Conservation (phyloP, 768 basidiomycete genomes). For the Pulveroboletus sp. region DNA sequence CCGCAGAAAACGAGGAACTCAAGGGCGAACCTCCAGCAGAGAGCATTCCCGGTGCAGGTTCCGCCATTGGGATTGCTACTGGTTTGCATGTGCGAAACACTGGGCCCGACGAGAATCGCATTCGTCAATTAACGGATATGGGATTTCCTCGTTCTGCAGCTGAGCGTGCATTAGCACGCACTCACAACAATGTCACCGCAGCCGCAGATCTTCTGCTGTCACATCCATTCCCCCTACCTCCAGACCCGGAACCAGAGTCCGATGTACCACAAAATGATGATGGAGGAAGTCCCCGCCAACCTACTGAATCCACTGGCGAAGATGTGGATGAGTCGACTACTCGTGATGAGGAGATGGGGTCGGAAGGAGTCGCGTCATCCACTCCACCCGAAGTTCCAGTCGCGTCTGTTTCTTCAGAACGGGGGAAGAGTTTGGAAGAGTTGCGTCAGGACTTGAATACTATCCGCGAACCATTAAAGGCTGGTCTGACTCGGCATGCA, state of each 20-base stretch:
- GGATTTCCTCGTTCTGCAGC: constrained; percentile 90
- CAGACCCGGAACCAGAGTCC: constrained; percentile 47
- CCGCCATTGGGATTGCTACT: constrained; percentile 28
- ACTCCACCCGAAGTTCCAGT: constrained; percentile 14
- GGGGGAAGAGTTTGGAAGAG: constrained; percentile 50
- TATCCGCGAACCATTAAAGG: constrained; percentile 60
- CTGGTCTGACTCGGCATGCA: constrained; percentile 61
- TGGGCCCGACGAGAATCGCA: constrained; percentile 70
- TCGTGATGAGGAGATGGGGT: constrained; percentile 27
- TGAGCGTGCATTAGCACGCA: constrained; percentile 76
- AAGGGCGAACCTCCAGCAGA: constrained; percentile 43
- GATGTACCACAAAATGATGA: constrained; percentile 18
- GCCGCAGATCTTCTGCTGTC: constrained; percentile 85
- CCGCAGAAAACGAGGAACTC: constrained; percentile 74
- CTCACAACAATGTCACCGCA: constrained; percentile 81
- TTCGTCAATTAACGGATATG: constrained; percentile 90
- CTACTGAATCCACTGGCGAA: constrained; percentile 27
- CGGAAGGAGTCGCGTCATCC: constrained; percentile 18
- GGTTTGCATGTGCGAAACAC: constrained; percentile 33
- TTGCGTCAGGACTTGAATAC: constrained; percentile 63
- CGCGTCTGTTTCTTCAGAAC: constrained; percentile 11
- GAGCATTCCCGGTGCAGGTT: constrained; percentile 28
- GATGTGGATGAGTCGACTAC: constrained; percentile 20
- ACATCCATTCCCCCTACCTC: constrained; percentile 73
- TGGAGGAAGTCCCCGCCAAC: constrained; percentile 19